phyloP scores from a whole-genome alignment of 1,284 basidiomycete genomes.

The Fereydounia khargensis region DNA sequence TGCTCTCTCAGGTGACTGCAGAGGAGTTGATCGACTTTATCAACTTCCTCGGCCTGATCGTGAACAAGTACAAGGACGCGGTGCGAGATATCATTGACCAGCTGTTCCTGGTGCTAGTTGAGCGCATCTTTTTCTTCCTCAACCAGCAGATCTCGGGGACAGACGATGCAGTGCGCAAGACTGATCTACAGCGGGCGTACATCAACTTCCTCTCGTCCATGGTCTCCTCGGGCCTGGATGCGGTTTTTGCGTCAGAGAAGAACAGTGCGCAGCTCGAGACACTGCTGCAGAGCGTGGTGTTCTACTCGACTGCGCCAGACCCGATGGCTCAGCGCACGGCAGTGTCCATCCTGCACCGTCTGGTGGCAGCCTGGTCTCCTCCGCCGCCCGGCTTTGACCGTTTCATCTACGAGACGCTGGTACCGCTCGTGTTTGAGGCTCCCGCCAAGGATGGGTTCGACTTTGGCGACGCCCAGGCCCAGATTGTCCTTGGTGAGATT shows the following conservation, averaged over 20 bases:
- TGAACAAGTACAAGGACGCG: conserved; percentile 86
- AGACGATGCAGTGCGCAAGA: conserved; percentile 79
- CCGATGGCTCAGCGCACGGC: conserved; percentile 72
- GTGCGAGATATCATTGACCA: conserved; percentile 84
- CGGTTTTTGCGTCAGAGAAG: conserved; percentile 79
- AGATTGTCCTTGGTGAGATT: conserved; percentile 31
- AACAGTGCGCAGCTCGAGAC: conserved; percentile 79
- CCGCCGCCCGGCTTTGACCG: conserved; percentile 77
- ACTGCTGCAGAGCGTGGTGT: conserved; percentile 67
- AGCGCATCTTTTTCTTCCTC: conserved; percentile 78
- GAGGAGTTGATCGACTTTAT: conserved; percentile 92
- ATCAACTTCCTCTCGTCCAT: conserved; percentile 79
- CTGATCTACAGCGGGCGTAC: conserved; percentile 88
- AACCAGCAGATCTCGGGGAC: conserved; percentile 82
- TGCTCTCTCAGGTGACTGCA: conserved; percentile 86
- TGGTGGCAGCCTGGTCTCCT: conserved; percentile 69
- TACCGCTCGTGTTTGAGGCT: conserved; percentile 80
- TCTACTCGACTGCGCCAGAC: conserved; percentile 59
- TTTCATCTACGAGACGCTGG: conserved; percentile 84
- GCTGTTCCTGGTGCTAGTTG: conserved; percentile 79
- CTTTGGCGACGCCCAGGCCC: conserved; percentile 74
- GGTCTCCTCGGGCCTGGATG: conserved; percentile 72
- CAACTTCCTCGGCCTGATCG: conserved; percentile 84
- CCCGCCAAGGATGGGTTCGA: conserved; percentile 79
- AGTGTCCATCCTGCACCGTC: conserved; percentile 72